Base-by-base conservation (phyloP, 768 basidiomycete species). In the Asterophora parasitica region DNA sequence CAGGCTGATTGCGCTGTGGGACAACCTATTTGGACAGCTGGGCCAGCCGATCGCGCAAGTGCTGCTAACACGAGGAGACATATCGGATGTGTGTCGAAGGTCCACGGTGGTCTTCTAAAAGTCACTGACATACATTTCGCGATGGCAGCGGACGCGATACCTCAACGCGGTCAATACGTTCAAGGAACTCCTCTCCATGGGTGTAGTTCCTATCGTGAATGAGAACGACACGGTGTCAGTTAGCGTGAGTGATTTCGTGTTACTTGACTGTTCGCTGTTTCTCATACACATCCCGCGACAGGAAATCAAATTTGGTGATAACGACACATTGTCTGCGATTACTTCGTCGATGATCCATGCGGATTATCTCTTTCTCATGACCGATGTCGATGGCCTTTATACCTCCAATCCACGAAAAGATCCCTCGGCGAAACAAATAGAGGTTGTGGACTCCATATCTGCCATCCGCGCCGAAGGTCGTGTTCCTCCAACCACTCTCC, bases 241-340 rank as follows among this genome's bases (percentile, higher is more conserved):
- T 49, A 92, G 92, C 69, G 92, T 95, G 62, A 64, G 89, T 7
- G n/a, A 34, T 32, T 5, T 30, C 23, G 8, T 13, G n/a, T 42
- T 41, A 7, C 23, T 48, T 27, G 19, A 6, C 36, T 48, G 30
- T 36, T 39, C 11, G 16, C 16, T 42, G 20, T 20, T 27, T 23
- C 19, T 27, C 16, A 42, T 20, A 12, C 30, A n/a, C n/a, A 26
- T 26, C 4, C 41, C n/a, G n/a, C n/a, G n/a, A 15, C 60, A 94
- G 92, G 96, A 99, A 85, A 98, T 99, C 53, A 95, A 93, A 88
- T 99, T 99, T 57, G 96, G 96, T 40, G 96, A 98, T 70, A 98
- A 98, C 64, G 96, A 99, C 64, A 97, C 95, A 0, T 73, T 99
- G 13, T 97, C 95, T 33, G 96, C 96, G 15, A 94, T 99, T 50